phyloP scores from a whole-genome alignment of 1,139 yeast genomes.

The Zhuliangozyma blackwelliae region DNA sequence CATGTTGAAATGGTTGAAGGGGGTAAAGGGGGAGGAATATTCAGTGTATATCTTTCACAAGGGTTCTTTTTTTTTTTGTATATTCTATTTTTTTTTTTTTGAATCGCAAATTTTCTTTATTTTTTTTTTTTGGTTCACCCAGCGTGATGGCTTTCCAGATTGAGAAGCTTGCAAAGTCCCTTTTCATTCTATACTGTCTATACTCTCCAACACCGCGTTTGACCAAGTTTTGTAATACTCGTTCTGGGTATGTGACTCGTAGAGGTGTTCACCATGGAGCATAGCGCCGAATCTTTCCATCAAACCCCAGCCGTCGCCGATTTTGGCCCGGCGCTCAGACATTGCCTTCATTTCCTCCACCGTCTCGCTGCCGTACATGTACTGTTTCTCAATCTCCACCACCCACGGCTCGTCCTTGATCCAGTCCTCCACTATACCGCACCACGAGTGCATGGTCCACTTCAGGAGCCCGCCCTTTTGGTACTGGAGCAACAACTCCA shows the following conservation, averaged over 20 bases:
- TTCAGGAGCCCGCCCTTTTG: constrained; percentile 52
- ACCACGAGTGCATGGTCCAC: constrained; percentile 47
- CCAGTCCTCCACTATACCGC: constrained; percentile 48
- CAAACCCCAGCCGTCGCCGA: constrained; percentile 32
- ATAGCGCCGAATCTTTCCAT: constrained; percentile 32
- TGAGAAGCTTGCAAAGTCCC: too few relatives aligned
- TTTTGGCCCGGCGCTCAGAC: constrained; percentile 25
- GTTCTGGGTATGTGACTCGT: constrained; percentile 24
- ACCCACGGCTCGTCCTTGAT: constrained; percentile 57
- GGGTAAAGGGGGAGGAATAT: too few relatives aligned
- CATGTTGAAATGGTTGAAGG: constrained; percentile 9
- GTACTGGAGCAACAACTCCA: constrained; percentile 46
- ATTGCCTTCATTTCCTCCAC: constrained; percentile 14
- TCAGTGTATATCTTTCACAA: too few relatives aligned
- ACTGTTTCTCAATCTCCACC: constrained; percentile 37
- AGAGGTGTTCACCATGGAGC: constrained; percentile 30
- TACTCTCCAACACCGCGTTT: constrained; percentile 1
- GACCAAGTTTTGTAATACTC: constrained; percentile 33
- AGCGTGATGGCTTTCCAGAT: too few relatives aligned
- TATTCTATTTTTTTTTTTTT: too few relatives aligned
- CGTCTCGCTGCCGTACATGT: constrained; percentile 26
- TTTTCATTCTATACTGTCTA: background rate
- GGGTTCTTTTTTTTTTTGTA: too few relatives aligned
- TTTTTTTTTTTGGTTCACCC: too few relatives aligned
- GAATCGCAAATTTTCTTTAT: too few relatives aligned